Base-by-base conservation (phyloP, 2,329 filamentous ascomycete species). In the Pseudogymnoascus sp. region DNA sequence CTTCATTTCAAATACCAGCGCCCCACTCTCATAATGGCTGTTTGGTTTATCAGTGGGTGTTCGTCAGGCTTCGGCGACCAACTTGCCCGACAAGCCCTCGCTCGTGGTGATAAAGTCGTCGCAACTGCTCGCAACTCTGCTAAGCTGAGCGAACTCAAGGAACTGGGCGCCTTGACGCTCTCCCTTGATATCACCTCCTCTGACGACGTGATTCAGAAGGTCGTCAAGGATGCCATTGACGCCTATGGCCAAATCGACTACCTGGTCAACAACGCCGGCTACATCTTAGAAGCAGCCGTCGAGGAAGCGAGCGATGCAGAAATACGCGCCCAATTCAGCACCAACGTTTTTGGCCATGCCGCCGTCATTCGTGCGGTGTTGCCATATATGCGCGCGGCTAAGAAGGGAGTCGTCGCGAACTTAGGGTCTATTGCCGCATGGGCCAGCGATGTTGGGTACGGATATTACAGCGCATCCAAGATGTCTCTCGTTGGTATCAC, bases 331-430 rank as follows among this genome's bases (percentile, higher is more conserved):
- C 66, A 70, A 10, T 82, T 82, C 71, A 77, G 79, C 70, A 81
- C 80, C 38, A 85, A 85, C 63, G 80, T 84, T 47, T 80, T 83
- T 65, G 82, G 81, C 6, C 71, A 74, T 14, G 71, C 81, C 60
- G 81, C 79, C 64, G 76, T 81, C 0, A 75, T 77, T 29, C 78
- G 78, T 6, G 80, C 80, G 0, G 76, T 78, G 10, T 70, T 82
- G 0, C 80, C 81, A 0, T 71, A 75, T 24, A 74, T 84, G 70
- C 77, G 81, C 19, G 67, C 71, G 10, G 76, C 75, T 2, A 63
- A 70, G 1, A 72, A 73, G 3, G 78, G 80, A 6, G 74, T 75
- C 19, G 75, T 83, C 59, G 70, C 79, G 64, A 81, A 80, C 66
- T 68, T 83, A 63, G 77, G 77, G 33, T 79, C 76, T 65, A 72